A percentile compares a stretch with the other conserved stretches of the same genome.
Evolutionary conservation across 495 filamentous ascomycete species (phyloP).

Genomic region (Glonium stellatum): DNA sequence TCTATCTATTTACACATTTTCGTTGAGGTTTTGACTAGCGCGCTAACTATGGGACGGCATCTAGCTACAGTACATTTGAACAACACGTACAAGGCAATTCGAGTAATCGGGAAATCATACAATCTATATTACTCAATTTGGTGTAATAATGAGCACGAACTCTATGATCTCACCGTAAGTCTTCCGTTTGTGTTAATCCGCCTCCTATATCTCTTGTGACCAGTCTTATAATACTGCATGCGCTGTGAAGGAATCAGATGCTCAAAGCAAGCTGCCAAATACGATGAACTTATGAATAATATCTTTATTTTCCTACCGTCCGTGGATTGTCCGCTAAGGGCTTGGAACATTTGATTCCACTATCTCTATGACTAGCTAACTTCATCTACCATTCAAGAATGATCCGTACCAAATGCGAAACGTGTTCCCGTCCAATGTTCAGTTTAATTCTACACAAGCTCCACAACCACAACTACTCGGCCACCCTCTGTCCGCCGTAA

Average conservation of each 20-base stretch:
- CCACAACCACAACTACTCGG: slow-evolving; percentile 22
- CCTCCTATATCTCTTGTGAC: not conserved
- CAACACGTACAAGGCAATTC: slow-evolving; percentile 21
- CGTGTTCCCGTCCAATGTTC: too few species aligned
- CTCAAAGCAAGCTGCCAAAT: too few species aligned
- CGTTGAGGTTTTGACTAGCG: too few species aligned
- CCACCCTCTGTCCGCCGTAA: slow-evolving; percentile 13
- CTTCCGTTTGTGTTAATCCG: not conserved
- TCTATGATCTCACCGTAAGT: slow-evolving; percentile 5
- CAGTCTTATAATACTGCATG: too few species aligned
- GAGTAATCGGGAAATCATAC: slow-evolving; percentile 6
- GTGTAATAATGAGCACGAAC: slow-evolving; percentile 11
- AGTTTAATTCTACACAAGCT: not conserved
- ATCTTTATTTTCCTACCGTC: not conserved
- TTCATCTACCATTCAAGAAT: slow-evolving; percentile 12
- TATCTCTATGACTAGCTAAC: not conserved
- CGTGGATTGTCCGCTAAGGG: too few species aligned
- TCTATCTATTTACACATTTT: too few species aligned
- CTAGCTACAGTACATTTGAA: slow-evolving; percentile 21
- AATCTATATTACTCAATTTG: slow-evolving; percentile 15
- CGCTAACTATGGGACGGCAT: not conserved
- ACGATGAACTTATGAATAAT: too few species aligned
- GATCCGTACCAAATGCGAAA: slow-evolving; percentile 26
- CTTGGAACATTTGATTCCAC: too few species aligned
- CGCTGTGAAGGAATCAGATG: too few species aligned